These are phyloP conservation scores for Penicillium concentricum DNA, from an alignment of 2,329 filamentous ascomycete species.

Conservation along the genomic window DNA sequence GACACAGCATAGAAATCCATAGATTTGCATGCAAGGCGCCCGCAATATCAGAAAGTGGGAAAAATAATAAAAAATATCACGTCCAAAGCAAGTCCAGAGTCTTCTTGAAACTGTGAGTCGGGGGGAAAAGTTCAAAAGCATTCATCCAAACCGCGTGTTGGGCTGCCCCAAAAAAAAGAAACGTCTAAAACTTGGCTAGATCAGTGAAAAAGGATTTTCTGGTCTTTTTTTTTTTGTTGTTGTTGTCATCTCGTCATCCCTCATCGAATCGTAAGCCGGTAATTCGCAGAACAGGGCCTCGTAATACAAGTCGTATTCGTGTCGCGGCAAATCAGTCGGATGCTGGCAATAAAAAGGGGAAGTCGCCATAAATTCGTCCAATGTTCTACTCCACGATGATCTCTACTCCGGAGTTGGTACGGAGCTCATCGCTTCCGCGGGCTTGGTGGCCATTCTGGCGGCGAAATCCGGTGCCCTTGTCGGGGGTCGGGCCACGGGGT, in stretches of 20 bases:
- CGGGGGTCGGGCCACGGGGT: slow-evolving; percentile 60
- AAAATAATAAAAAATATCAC: slow-evolving; percentile 19
- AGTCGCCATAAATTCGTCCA: slow-evolving; percentile 29
- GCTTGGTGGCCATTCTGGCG: slow-evolving; percentile 62
- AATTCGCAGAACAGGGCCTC: slow-evolving; percentile 41
- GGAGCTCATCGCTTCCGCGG: slow-evolving; percentile 63
- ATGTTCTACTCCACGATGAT: slow-evolving; percentile 59
- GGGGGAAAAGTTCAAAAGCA: slow-evolving; percentile 12
- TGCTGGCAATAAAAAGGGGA: slow-evolving; percentile 35
- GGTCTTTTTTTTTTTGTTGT: slow-evolving; percentile 34
- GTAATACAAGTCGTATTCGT: slow-evolving; percentile 45
- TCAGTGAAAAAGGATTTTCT: slow-evolving; percentile 40
- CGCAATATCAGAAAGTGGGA: slow-evolving; percentile 17
- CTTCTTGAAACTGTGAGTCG: slow-evolving; percentile 10
- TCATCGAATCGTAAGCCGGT: slow-evolving; percentile 50
- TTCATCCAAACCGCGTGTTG: slow-evolving; percentile 34
- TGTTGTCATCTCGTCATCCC: slow-evolving; percentile 48
- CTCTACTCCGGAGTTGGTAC: slow-evolving; percentile 59
- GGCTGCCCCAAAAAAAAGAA: slow-evolving; percentile 43
- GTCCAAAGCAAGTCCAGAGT: slow-evolving; percentile 12
- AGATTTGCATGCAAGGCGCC: slow-evolving; percentile 31
- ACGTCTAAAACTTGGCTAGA: slow-evolving; percentile 44
- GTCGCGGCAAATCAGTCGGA: slow-evolving; percentile 41
- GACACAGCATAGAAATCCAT: slow-evolving; percentile 21
- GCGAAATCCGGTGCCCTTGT: slow-evolving; percentile 58